Conservation (phyloP, 2,329 filamentous ascomycete species). For the Ophiognomonia clavigignenti-juglandacearum region DNA sequence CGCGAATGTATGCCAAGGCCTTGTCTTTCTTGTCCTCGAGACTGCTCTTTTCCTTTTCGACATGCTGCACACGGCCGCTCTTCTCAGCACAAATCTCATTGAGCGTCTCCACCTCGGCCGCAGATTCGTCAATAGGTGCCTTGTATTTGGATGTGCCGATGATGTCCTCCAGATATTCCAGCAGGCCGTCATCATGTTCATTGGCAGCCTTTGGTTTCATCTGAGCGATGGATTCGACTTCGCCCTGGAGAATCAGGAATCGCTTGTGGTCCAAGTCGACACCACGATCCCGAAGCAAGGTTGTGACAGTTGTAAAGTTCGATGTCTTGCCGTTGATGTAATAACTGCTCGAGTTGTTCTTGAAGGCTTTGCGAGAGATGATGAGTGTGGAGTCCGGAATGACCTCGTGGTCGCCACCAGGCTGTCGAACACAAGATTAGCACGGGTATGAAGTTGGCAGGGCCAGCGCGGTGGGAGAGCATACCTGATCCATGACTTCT, state of each 20-base stretch:
- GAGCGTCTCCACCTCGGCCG: conserved; percentile 80
- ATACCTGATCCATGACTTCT: conserved; percentile 80
- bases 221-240: conserved; percentile 97
- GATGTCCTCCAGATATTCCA: conserved; percentile 97
- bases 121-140: conserved; percentile 90
- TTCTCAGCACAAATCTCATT: conserved; percentile 97
- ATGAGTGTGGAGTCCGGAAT: conserved; percentile 81
- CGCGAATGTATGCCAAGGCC: conserved; percentile 79
- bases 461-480: conserved; percentile 18
- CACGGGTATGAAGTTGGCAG: background rate
- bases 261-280: conserved; percentile 97
- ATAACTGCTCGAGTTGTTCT: conserved; percentile 97
- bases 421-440: conserved; percentile 37
- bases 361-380: conserved; percentile 90
- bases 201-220: conserved; percentile 97
- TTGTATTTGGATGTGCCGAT: conserved; percentile 99
- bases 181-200: conserved; percentile 91
- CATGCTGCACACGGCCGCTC: conserved; percentile 89
- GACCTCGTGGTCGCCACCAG: conserved; percentile 67
- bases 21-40: conserved; percentile 97
- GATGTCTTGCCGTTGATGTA: conserved; percentile 90
- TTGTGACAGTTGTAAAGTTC: conserved; percentile 88
- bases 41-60: conserved; percentile 91
- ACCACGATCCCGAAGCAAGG: conserved; percentile 77
- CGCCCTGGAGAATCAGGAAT: conserved; percentile 93